Conservation (phyloP, 306 rosid genomes). For the Potentilla sterilis region DNA sequence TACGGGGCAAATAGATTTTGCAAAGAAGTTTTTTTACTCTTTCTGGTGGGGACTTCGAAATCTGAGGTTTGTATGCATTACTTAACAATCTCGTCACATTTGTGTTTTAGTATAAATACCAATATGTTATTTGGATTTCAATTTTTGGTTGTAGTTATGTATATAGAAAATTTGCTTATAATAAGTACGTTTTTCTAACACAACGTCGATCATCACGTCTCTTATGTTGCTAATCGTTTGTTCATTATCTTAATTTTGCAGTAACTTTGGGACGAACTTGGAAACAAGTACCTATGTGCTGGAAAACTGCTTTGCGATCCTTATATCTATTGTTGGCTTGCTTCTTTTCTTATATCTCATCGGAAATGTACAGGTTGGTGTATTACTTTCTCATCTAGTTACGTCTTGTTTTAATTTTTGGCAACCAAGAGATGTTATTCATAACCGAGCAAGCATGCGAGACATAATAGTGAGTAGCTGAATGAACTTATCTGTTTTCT, state of each 20-base stretch:
- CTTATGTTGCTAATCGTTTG: too few relatives aligned
- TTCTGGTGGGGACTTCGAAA: slow-evolving; percentile 42
- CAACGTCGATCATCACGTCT: too few relatives aligned
- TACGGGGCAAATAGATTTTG: slow-evolving; percentile 12
- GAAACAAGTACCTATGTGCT: slow-evolving; percentile 21
- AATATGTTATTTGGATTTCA: too few relatives aligned
- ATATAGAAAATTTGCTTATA: too few relatives aligned
- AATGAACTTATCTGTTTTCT: too few relatives aligned
- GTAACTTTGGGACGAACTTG: slow-evolving; percentile 31
- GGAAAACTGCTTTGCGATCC: slow-evolving; percentile 31
- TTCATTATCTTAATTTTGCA: background rate
- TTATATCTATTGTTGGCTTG: slow-evolving; percentile 27
- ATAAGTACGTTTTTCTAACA: too few relatives aligned
- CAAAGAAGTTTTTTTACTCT: slow-evolving; percentile 22
- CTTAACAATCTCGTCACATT: background rate
- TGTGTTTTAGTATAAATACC: too few relatives aligned
- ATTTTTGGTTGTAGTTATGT: too few relatives aligned
- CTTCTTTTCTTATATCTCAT: slow-evolving; percentile 32
- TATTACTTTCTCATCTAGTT: background rate
- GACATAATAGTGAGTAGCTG: too few relatives aligned
- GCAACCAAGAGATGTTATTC: too few relatives aligned
- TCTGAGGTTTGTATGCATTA: slow-evolving; percentile 28
- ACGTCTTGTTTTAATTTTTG: too few relatives aligned
- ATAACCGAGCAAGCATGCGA: too few relatives aligned
- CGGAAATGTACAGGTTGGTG: slow-evolving; percentile 30